Conservation (phyloP, 208 protist genomes). For the Acanthamoeba triangularis region DNA sequence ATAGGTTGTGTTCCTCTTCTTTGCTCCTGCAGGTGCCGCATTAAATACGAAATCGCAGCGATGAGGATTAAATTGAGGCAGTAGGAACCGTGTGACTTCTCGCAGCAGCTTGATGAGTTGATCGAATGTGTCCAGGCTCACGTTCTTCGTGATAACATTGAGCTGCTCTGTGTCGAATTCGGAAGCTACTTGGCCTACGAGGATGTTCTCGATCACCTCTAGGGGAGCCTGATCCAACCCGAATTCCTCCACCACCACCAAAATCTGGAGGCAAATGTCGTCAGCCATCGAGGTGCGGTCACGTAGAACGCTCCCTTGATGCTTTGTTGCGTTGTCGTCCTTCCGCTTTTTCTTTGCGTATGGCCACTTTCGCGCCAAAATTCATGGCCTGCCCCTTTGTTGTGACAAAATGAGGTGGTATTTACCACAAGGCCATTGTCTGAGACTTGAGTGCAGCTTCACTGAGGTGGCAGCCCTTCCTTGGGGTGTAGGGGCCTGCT, state of each 20-base stretch:
- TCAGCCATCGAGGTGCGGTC: background rate
- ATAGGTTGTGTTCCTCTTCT: constrained; percentile 18
- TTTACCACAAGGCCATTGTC: no score
- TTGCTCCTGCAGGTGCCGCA: background rate
- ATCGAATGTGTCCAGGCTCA: constrained; percentile 2
- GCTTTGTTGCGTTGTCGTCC: no score
- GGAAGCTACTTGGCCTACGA: constrained; percentile 22
- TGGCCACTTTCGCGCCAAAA: no score
- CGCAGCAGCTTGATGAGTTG: background rate
- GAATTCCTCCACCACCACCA: constrained; percentile 38
- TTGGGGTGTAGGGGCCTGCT: no score
- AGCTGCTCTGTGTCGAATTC: constrained; percentile 65
- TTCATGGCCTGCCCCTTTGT: no score
- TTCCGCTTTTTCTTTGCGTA: no score
- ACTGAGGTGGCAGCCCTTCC: no score
- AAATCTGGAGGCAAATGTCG: constrained; percentile 14
- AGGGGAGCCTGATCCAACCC: constrained; percentile 25
- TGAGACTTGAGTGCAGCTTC: no score
- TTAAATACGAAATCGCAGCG: no score
- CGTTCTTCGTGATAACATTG: constrained; percentile 36
- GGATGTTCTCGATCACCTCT: constrained; percentile 26
- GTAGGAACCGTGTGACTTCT: background rate
- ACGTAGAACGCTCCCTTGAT: no score
- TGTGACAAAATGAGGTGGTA: no score
- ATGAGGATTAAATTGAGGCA: background rate